Conservation (phyloP, 2,329 filamentous ascomycete species). For the Pseudogymnoascus destructans region DNA sequence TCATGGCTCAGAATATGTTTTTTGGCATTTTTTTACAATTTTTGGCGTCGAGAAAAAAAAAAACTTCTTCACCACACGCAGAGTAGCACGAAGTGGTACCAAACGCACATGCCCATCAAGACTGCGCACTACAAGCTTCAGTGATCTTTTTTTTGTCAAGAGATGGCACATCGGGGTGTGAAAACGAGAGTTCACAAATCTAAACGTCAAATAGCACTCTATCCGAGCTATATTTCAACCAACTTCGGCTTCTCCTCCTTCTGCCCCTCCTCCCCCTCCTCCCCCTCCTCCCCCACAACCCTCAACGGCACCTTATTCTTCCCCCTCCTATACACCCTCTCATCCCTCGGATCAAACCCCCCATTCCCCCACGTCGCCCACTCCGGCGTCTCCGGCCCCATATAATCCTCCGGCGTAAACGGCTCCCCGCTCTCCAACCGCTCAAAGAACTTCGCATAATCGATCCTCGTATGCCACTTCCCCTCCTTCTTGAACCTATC, state of each 20-base stretch:
- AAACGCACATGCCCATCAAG: not conserved
- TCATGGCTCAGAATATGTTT: constrained; percentile 2
- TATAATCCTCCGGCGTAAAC: constrained; percentile 86
- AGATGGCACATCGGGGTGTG: not conserved
- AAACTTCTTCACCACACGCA: not conserved
- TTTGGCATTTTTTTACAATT: not conserved
- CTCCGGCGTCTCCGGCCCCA: constrained; percentile 70
- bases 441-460: constrained; percentile 80
- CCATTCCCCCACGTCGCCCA: constrained; percentile 94
- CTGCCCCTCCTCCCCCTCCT: not conserved
- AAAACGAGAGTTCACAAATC: not conserved
- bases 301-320: constrained; percentile 29
- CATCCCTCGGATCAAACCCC: constrained; percentile 84
- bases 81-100: not conserved
- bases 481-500: constrained; percentile 63
- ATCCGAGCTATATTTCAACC: not conserved
- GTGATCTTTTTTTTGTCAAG: not conserved
- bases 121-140: not conserved
- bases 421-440: constrained; percentile 54
- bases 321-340: constrained; percentile 77
- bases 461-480: constrained; percentile 83
- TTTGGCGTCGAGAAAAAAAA: not conserved
- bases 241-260: not conserved
- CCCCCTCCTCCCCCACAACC: not conserved
- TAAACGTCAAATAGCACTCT: not conserved